A percentile compares a stretch with the other conserved stretches of the same genome.
Evolutionary conservation across 306 rosid species (phyloP).

Genomic region (Prunus mongolica): DNA sequence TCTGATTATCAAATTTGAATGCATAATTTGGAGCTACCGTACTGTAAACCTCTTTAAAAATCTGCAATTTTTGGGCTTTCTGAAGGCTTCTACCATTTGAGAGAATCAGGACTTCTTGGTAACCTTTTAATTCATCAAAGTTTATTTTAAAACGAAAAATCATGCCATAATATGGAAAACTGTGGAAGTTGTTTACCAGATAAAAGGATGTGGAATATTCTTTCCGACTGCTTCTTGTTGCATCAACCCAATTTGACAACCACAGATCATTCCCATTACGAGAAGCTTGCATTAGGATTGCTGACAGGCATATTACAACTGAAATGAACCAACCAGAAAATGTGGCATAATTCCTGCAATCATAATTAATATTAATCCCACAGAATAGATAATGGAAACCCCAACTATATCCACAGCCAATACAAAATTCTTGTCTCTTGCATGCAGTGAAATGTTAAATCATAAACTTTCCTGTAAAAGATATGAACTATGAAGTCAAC

Average conservation of each 20-base stretch:
- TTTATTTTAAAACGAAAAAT: not conserved
- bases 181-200: slow-evolving; percentile 50
- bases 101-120: not conserved
- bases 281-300: slow-evolving; percentile 91
- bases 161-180: not conserved
- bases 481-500: not conserved
- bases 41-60: not conserved
- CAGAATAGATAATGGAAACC: not conserved
- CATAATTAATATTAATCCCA: not conserved
- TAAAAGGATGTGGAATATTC: slow-evolving; percentile 66
- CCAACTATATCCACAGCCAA: not conserved
- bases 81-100: not conserved
- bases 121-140: not conserved
- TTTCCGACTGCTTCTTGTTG: slow-evolving; percentile 52
- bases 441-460: slow-evolving; percentile 1
- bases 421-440: not conserved
- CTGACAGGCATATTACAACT: slow-evolving; percentile 64
- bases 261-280: slow-evolving; percentile 97
- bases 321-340: slow-evolving; percentile 74
- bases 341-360: slow-evolving; percentile 72
- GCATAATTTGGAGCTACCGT: not conserved
- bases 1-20: not conserved
- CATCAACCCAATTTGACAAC: slow-evolving; percentile 94
- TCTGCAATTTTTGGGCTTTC: not conserved
- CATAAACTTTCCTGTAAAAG: not conserved